Percentiles rank a stretch among this genome's conserved stretches.
These are phyloP conservation scores for Fabrea salina DNA, from an alignment of 169 alveolate species.

Conservation along the genomic window DNA sequence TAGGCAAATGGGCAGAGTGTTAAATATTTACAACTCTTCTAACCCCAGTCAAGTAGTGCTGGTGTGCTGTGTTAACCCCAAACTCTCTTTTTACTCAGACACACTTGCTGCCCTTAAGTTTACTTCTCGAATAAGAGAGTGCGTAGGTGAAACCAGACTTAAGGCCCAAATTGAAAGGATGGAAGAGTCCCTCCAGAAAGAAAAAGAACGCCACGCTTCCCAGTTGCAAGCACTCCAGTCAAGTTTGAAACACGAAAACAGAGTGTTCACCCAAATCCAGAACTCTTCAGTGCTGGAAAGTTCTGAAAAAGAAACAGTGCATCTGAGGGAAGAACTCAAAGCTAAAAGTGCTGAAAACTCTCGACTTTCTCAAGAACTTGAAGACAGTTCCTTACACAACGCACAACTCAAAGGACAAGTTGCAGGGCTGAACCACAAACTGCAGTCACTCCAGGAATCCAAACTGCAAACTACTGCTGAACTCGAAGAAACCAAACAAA, in stretches of 20 bases:
- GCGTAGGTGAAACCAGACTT: not conserved
- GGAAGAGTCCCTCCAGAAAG: not conserved
- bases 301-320: not conserved
- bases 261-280: not conserved
- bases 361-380: not conserved
- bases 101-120: not conserved
- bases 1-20: not conserved
- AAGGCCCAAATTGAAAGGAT: not conserved
- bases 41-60: not conserved
- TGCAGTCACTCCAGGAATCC: not conserved
- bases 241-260: not conserved
- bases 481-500: not conserved
- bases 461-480: not conserved
- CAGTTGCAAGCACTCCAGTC: not conserved
- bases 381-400: not conserved
- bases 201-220: not conserved
- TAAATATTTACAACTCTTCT: not conserved
- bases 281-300: not conserved
- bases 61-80: not conserved
- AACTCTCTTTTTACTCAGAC: not conserved
- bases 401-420: not conserved
- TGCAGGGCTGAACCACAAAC: not conserved
- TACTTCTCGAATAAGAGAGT: not conserved
- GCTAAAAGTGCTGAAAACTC: not conserved
- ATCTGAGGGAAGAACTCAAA: too few species aligned